Evolutionary conservation across 2,329 filamentous ascomycete species (phyloP).

Genomic region (Chalaropsis thielavioides): DNA sequence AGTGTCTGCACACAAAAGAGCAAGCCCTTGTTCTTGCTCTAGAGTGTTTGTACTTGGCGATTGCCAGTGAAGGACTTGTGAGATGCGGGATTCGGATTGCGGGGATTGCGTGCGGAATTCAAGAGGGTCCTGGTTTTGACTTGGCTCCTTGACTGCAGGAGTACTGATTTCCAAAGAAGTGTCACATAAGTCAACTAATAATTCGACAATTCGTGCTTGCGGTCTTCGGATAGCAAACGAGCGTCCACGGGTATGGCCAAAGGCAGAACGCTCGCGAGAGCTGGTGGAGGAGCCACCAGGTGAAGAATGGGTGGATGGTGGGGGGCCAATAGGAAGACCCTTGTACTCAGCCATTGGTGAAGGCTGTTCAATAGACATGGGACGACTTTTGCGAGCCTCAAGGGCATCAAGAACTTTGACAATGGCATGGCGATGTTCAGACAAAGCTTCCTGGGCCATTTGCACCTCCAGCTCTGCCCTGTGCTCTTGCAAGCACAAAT

Average conservation of each 20-base stretch:
- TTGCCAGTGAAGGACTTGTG: conserved; percentile 91
- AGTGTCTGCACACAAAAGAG: conserved; percentile 77
- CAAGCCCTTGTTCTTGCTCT: conserved; percentile 84
- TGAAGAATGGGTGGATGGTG: conserved; percentile 54
- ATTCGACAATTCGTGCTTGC: conserved; percentile 81
- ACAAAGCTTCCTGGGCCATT: conserved; percentile 80
- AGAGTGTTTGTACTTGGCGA: conserved; percentile 81
- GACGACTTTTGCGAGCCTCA: conserved; percentile 60
- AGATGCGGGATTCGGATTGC: conserved; percentile 86
- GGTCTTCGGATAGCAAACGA: conserved; percentile 88
- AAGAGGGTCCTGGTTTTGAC: conserved; percentile 38
- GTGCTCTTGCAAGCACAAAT: conserved; percentile 89
- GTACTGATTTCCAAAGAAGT: conserved; percentile 91
- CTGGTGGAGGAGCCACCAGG: conserved; percentile 57
- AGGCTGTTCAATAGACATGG: conserved; percentile 40
- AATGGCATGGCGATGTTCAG: conserved; percentile 85
- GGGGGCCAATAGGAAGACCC: conserved; percentile 67
- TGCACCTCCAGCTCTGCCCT: conserved; percentile 96
- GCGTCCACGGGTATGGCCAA: conserved; percentile 65
- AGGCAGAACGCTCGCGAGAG: conserved; percentile 58
- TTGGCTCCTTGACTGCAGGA: conserved; percentile 74
- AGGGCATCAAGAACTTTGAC: conserved; percentile 89
- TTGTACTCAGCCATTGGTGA: conserved; percentile 67
- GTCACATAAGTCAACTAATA: conserved; percentile 88
- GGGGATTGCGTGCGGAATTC: conserved; percentile 89